Evolutionary conservation across 192 early-diverging fungal genomes (phyloP), one percentile per base, ranked within the genome.

Genomic region (Linnemannia exigua): DNA sequence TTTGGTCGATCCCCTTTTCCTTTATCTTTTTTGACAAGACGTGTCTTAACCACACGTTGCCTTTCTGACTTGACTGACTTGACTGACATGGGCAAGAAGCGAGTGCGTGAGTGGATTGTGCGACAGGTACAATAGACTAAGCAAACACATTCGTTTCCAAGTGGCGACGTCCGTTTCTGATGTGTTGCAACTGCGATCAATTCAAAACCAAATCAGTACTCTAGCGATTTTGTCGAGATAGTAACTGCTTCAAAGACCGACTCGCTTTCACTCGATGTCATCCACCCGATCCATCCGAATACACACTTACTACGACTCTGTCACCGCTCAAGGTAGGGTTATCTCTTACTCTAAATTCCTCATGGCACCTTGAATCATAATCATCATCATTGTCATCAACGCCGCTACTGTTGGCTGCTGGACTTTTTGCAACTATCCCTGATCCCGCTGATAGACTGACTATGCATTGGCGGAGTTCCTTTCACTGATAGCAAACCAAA

Each of bases 391-490:
- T n/a, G n/a, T n/a, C 41, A 44, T 44, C 41, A 44, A n/a, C 41
- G 41, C 9, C 41, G 41, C n/a, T n/a, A 5, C 16, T n/a, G 7
- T 25, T 1, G 12, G 12, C 9, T 61, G 54, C 54, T 61, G 54
- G 54, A 61, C 51, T 20, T 52, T 5, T 6, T 7, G 22, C 17
- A 11, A 25, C 58, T 31, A 63, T 63, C 58, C 58, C 58, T 25
- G 58, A 63, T 63, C 58, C 58, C 28, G 28, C 58, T 63, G 58
- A 63, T 63, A 63, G 7, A 52, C n/a, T 44, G 41, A n/a, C 50
- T 58, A 58, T 58, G 25, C 58, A 11, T 28, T 31, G 58, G 58
- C 58, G 58, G 58, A 63, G 58, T 63, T 25, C 58, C 25, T 31
- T n/a, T 25, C 58, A 6, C 41, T 31, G 58, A 63, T 63, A 63